Evolutionary conservation across 2,329 filamentous ascomycete genomes (phyloP).

Genomic region (Sporothrix pallida): DNA sequence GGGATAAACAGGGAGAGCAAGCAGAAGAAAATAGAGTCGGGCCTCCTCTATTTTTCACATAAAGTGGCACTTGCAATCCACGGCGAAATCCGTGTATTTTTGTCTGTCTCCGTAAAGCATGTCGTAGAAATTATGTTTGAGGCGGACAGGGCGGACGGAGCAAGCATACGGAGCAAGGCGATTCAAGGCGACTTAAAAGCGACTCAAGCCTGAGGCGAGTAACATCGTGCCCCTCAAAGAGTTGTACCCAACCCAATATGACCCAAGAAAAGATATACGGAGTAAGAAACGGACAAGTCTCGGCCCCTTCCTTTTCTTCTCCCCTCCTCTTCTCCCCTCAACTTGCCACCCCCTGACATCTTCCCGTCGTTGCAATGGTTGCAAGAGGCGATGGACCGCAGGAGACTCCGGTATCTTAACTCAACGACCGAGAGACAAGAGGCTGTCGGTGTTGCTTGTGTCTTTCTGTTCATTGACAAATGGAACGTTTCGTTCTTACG

Average conservation of each 20-base stretch:
- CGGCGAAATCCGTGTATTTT: background rate
- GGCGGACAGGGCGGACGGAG: background rate
- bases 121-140: slow-evolving; percentile 3
- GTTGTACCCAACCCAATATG: too few relatives aligned
- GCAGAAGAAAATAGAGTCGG: background rate
- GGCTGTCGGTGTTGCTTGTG: background rate
- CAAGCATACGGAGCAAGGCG: background rate
- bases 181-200: too few relatives aligned
- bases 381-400: background rate
- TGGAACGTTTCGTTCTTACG: slow-evolving; percentile 18
- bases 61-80: background rate
- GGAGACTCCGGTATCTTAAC: too few relatives aligned
- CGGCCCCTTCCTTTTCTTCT: background rate
- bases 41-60: background rate
- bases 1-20: too few relatives aligned
- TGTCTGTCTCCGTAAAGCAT: too few relatives aligned
- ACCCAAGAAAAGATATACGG: too few relatives aligned
- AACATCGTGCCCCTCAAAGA: background rate
- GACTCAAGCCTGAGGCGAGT: background rate
- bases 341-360: background rate
- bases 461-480: background rate
- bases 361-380: slow-evolving; percentile 23
- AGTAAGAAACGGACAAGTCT: background rate
- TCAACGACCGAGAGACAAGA: background rate
- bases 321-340: background rate